Conservation (phyloP, 208 protist genomes). For the Acanthamoeba royreba region DNA sequence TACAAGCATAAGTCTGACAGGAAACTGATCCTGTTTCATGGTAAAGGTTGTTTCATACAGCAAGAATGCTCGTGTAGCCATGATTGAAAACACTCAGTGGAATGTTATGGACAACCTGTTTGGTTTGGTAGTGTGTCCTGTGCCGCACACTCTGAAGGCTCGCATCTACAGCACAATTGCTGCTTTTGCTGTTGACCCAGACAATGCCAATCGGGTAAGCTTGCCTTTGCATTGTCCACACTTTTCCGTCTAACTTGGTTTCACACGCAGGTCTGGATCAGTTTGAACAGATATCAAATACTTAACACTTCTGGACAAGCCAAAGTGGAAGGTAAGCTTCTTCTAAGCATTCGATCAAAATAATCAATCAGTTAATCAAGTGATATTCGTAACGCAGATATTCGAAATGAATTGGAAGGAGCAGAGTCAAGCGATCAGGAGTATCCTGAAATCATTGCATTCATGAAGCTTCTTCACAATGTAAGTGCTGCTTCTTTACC, state of each 20-base stretch:
- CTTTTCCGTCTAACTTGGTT: neutral
- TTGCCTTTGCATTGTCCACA: neutral
- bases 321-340: no score
- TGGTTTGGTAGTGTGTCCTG: neutral
- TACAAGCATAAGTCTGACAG: neutral
- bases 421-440: neutral
- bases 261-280: neutral
- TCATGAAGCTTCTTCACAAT: neutral
- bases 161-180: slow-evolving; percentile 5
- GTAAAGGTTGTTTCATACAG: neutral
- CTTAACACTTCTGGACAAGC: no score
- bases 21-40: neutral
- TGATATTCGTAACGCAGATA: neutral
- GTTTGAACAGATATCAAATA: no score
- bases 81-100: slow-evolving; percentile 1
- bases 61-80: neutral
- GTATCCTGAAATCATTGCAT: slow-evolving; percentile 20
- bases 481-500: neutral
- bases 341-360: no score
- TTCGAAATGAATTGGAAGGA: neutral
- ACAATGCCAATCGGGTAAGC: neutral
- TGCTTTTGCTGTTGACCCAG: neutral
- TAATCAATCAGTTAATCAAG: no score
- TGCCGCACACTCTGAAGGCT: slow-evolving; percentile 5
- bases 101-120: neutral